These are phyloP conservation scores for Nitzschia palea DNA, from an alignment of 108 stramenopile species.

Conservation along the genomic window DNA sequence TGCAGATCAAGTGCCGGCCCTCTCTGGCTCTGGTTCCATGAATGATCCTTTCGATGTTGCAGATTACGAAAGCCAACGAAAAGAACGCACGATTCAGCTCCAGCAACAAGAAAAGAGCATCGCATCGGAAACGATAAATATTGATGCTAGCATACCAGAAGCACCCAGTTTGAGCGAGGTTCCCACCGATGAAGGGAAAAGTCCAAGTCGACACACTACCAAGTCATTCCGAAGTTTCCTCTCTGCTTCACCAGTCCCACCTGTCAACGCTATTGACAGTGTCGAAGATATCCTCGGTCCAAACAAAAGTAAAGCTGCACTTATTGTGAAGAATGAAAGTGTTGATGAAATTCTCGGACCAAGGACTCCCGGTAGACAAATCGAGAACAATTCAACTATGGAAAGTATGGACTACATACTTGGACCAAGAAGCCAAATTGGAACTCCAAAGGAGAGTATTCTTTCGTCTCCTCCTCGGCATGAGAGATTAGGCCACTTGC, in stretches of 20 bases:
- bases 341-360: slow-evolving; percentile 21
- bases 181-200: background rate
- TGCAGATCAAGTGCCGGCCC: slow-evolving; percentile 26
- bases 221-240: background rate
- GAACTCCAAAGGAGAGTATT: too few species aligned
- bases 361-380: too few species aligned
- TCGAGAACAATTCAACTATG: too few species aligned
- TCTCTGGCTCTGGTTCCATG: slow-evolving; percentile 24
- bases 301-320: background rate
- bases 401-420: too few species aligned
- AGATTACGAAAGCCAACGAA: background rate
- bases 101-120: too few species aligned
- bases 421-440: too few species aligned
- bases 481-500: too few species aligned
- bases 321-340: background rate
- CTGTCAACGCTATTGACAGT: background rate
- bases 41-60: slow-evolving; percentile 5
- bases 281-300: slow-evolving; percentile 12
- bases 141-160: too few species aligned
- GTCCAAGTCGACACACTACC: background rate
- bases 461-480: too few species aligned
- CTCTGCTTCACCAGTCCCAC: background rate
- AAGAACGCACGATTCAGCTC: too few species aligned
- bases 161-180: too few species aligned
- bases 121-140: background rate